Evolutionary conservation across 2,329 filamentous ascomycete genomes (phyloP), one percentile per base, ranked within the genome.

Genomic region (Penicillium sp.): DNA sequence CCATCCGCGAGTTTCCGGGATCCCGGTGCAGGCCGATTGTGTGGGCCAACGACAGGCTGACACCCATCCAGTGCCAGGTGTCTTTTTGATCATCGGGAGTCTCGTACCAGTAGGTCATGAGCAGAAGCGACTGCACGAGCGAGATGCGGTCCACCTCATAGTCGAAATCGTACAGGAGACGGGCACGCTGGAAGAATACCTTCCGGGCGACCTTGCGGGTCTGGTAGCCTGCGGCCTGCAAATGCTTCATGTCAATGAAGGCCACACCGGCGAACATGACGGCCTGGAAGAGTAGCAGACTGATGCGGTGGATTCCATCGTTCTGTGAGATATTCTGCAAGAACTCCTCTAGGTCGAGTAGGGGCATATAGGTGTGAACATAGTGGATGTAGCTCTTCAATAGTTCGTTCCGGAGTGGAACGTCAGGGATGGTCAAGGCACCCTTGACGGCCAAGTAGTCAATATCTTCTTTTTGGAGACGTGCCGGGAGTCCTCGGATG

Each of bases 51-150:
- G 92, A 96, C 57, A 96, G 90, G 40, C 92, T 93, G 36, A 97
- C 90, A 17, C 93, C 93, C 90, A 97, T 96, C 93, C 92, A 97
- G 71, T 97, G 92, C 90, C 93, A 97, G 43, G 92, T 97, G 72
- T 97, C 93, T 74, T 97, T 97, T 70, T 96, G 91, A 71, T 97
- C 93, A 74, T 97, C 91, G 0, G 92, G 92, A 12, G 91, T 96
- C 75, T 97, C 92, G 72, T 97, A 97, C 89, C 93, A 97, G 73
- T 96, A 96, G 4, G 92, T 96, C 89, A 97, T 92, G 57, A 97
- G 82, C 25, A 97, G 80, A 22, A 97, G 80, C 5, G 90, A 88
- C 74, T 97, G 93, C 16, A 97, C 91, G 25, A 97, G 82, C 19
- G 91, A 85, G 55, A 97, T 87, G 49, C 92, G 89, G 72, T 97